Evolutionary conservation across 768 basidiomycete genomes (phyloP).

Genomic region (Phylloporus rhodoxanthus): DNA sequence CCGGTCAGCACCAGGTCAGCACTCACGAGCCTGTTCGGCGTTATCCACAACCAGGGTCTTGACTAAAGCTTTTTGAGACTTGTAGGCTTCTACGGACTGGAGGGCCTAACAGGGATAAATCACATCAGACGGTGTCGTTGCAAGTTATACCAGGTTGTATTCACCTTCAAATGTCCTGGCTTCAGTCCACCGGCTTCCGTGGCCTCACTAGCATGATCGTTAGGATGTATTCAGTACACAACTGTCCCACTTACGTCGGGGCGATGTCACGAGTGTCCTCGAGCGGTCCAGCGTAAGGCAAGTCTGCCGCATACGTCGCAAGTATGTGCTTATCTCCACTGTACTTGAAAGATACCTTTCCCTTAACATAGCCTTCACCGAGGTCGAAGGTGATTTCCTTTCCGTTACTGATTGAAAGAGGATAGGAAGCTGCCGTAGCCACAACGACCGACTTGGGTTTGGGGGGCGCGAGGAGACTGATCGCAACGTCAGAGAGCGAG

Average conservation of each 20-base stretch:
- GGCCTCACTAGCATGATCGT: not conserved
- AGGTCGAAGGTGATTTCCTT: not conserved
- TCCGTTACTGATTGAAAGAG: not conserved
- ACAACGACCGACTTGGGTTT: not conserved
- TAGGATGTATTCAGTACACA: not conserved
- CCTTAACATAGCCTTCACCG: not conserved
- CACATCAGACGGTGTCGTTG: not conserved
- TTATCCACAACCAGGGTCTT: no score
- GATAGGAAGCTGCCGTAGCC: not conserved
- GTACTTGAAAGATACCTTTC: not conserved
- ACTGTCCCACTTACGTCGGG: not conserved
- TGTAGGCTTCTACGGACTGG: not conserved
- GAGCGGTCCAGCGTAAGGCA: not conserved
- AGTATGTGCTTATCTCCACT: not conserved
- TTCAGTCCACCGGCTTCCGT: not conserved
- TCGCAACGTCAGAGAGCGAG: not conserved
- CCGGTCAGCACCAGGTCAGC: not conserved
- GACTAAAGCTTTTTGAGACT: not conserved
- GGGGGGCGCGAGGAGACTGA: not conserved
- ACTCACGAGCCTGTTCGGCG: not conserved
- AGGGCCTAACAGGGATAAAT: not conserved
- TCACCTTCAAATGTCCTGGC: not conserved
- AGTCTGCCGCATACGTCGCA: not conserved
- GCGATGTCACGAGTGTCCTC: not conserved
- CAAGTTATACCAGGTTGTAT: not conserved